These are phyloP conservation scores for Helichrysum umbraculigerum DNA, from an alignment of 129 eudicot species.

Conservation along the genomic window DNA sequence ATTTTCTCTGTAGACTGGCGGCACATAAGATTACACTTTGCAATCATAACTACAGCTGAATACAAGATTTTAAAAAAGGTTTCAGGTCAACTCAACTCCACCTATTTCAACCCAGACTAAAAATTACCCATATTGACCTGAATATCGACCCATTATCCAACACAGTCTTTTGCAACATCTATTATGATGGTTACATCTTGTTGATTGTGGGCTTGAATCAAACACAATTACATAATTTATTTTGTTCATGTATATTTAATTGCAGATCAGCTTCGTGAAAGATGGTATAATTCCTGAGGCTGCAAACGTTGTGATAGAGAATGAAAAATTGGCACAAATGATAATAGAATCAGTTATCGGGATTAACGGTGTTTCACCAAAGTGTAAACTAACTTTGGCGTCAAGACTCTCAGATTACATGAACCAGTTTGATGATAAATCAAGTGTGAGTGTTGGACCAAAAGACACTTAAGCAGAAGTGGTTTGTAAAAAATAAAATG, in stretches of 20 bases:
- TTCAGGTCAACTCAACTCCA: too few relatives aligned
- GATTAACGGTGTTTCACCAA: constrained; percentile 84
- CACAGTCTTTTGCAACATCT: too few relatives aligned
- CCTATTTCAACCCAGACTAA: too few relatives aligned
- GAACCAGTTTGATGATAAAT: constrained; percentile 26
- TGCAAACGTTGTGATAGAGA: constrained; percentile 52
- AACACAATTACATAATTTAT: too few relatives aligned
- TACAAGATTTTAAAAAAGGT: too few relatives aligned
- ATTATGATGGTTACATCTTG: too few relatives aligned
- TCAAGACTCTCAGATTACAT: constrained; percentile 55
- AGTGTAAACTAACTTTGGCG: constrained; percentile 69
- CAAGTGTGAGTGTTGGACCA: not conserved
- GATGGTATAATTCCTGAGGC: constrained; percentile 59
- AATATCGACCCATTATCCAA: too few relatives aligned
- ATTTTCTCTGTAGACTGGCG: too few relatives aligned
- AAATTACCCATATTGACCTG: too few relatives aligned
- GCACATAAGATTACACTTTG: too few relatives aligned
- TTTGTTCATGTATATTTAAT: constrained; percentile 8
- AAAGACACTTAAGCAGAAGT: not conserved
- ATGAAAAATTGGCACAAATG: constrained; percentile 57
- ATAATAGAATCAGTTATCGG: constrained; percentile 81
- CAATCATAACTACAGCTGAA: too few relatives aligned
- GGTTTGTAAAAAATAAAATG: constrained; percentile 11
- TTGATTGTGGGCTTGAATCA: too few relatives aligned
- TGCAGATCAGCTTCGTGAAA: constrained; percentile 70